phyloP scores from a whole-genome alignment of 1,284 basidiomycete genomes.

The Uromyces viciae-fabae region DNA sequence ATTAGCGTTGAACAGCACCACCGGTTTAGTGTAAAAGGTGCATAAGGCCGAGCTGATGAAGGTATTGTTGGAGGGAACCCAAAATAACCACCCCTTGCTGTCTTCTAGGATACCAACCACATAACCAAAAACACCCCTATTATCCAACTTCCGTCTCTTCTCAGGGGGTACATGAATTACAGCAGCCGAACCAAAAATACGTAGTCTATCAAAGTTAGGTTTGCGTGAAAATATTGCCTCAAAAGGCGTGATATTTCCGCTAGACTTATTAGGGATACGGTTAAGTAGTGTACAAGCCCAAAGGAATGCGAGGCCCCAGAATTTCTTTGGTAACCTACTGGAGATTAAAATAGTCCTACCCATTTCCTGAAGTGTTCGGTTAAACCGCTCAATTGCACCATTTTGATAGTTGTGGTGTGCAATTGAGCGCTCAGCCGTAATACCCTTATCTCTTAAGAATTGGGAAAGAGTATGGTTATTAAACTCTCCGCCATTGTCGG shows the following conservation, averaged over 20 bases:
- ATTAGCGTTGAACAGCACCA: not conserved
- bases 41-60: conserved; percentile 2
- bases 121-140: not conserved
- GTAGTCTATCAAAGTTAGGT: not conserved
- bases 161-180: not conserved
- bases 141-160: not conserved
- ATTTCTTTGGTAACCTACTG: not conserved
- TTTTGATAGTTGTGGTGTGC: conserved; percentile 25
- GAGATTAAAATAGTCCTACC: not conserved
- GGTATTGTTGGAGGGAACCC: not conserved
- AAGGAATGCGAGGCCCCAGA: conserved; percentile 7
- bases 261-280: not conserved
- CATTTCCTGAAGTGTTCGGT: not conserved
- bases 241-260: not conserved
- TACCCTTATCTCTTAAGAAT: not conserved
- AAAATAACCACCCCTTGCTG: conserved; percentile 15
- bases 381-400: conserved; percentile 2
- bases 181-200: not conserved
- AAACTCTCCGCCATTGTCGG: conserved; percentile 13
- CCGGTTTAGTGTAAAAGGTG: not conserved
- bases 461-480: not conserved
- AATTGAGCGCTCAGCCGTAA: not conserved
- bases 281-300: not conserved
- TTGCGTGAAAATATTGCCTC: not conserved
- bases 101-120: not conserved